These are phyloP conservation scores for Boehmeria nivea DNA, from an alignment of 306 rosid species.

Conservation along the genomic window DNA sequence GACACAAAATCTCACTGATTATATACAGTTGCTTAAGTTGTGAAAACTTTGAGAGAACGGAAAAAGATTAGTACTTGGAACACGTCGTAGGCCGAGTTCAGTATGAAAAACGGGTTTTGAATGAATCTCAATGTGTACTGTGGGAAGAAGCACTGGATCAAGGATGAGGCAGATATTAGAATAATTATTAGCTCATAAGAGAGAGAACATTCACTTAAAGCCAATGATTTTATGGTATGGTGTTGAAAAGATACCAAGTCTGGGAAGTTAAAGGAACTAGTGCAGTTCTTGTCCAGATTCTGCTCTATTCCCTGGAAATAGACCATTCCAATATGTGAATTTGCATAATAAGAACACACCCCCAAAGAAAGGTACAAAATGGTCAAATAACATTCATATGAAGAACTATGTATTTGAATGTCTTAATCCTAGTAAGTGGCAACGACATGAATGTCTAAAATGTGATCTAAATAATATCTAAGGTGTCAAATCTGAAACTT, in stretches of 20 bases:
- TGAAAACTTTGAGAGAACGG: conserved; percentile 4
- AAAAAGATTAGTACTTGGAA: conserved; percentile 44
- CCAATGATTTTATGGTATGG: background rate
- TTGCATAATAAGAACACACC: background rate
- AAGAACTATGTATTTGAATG: too few relatives aligned
- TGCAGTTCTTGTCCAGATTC: conserved; percentile 55
- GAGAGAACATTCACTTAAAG: background rate
- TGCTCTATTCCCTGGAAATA: conserved; percentile 45
- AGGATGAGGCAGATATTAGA: conserved; percentile 23
- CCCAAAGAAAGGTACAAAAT: too few relatives aligned
- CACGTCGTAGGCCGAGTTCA: conserved; percentile 69
- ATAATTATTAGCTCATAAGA: background rate
- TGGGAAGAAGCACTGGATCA: conserved; percentile 66
- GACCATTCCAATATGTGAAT: background rate
- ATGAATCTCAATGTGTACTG: conserved; percentile 51
- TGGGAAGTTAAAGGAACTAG: conserved; percentile 31
- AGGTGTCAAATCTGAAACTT: too few relatives aligned
- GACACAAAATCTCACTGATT: conserved; percentile 14
- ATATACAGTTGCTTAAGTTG: background rate
- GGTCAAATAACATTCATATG: too few relatives aligned
- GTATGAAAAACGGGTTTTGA: conserved; percentile 51
- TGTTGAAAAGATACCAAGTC: conserved; percentile 41
- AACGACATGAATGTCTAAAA: too few relatives aligned
- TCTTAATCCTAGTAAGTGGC: too few relatives aligned
- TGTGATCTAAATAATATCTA: too few relatives aligned